Base-by-base conservation (phyloP, 305 asterid species). In the Solanum hybrid region DNA sequence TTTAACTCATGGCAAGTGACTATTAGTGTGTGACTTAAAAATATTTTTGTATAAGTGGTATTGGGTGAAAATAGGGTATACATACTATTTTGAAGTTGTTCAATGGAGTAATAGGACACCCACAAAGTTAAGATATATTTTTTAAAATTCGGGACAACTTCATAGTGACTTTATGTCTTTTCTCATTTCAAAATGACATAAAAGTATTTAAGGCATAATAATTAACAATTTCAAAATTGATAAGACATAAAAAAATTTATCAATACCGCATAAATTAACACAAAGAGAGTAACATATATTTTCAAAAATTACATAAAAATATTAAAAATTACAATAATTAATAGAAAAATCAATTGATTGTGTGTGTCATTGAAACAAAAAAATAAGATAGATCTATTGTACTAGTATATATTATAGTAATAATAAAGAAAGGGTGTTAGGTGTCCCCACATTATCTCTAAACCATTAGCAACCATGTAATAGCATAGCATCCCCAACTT, bases 371-470 rank as follows among this genome's bases (percentile, higher is more conserved):
- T 51, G n/a, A 16, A 51, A 46, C 64, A 42, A 51, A 40, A 51
- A 46, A 16, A 51, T 46, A 51, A 16, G n/a, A 51, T 51, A 16
- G n/a, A 3, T 51, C n/a, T 51, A 8, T 51, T 51, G 67, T 46
- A 46, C 20, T 46, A 46, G 20, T 46, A 46, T 46, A 46, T 46
- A 46, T 46, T 13, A 4, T 12, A 4, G 18, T 46, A 57, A 3
- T 57, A 57, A 18, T 18, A 57, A 18, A 5, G 69, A 6, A 14
- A 74, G 40, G 11, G 24, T 76, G 12, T 16, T 1, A 18, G 11
- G 86, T 80, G 86, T 37, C 86, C 92, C 93, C 92, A 89, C 93
- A 26, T 88, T 89, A 92, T 92, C 90, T 89, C 20, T 29, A 61
- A 4, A 29, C 0, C 61, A 51, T 64, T 37, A 84, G 71, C 90